Conservation (phyloP, 129 eudicot genomes). For the Arctium lappa region DNA sequence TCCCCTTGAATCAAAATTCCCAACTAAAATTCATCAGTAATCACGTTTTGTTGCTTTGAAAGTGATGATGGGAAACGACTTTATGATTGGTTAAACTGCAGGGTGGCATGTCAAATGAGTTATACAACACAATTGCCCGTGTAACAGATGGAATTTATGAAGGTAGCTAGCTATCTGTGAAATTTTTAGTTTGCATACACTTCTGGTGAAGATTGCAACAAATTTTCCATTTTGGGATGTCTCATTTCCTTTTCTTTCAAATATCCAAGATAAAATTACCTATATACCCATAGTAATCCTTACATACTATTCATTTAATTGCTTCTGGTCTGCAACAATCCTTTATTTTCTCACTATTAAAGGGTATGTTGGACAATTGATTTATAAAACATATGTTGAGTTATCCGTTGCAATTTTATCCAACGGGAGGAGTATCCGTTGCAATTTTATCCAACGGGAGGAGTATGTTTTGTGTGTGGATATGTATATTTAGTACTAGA, state of each 20-base stretch:
- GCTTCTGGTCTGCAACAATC: not conserved
- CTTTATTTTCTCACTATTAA: not conserved
- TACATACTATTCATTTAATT: not conserved
- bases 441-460: not conserved
- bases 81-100: slow-evolving; percentile 33
- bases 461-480: not conserved
- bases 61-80: slow-evolving; percentile 8
- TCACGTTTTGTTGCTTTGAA: not conserved
- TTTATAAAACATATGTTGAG: not conserved
- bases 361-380: not conserved
- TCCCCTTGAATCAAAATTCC: not conserved
- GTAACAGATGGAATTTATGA: slow-evolving; percentile 94
- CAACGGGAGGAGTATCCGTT: not conserved
- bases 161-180: slow-evolving; percentile 39
- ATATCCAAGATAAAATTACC: not conserved
- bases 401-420: not conserved
- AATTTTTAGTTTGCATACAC: not conserved
- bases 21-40: not conserved
- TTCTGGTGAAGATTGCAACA: not conserved
- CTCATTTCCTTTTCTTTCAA: not conserved
- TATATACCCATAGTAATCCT: not conserved
- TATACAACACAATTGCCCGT: slow-evolving; percentile 89
- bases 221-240: not conserved
- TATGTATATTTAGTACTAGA: not conserved
- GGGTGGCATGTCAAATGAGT: slow-evolving; percentile 99